phyloP scores from a whole-genome alignment of 129 eudicot genomes.

The Heracleum sosnowskyi region DNA sequence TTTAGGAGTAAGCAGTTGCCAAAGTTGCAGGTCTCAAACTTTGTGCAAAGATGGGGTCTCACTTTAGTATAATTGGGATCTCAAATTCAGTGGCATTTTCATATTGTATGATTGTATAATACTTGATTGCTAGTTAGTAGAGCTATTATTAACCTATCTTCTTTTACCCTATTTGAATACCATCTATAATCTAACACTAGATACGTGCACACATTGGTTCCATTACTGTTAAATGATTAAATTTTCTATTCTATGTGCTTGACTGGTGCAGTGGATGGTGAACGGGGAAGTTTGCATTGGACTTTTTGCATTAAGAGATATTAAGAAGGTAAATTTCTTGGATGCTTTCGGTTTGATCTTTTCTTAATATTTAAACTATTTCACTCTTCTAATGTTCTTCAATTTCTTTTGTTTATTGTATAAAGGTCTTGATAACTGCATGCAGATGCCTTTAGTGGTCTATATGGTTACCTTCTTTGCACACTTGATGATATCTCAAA shows the following conservation, averaged over 20 bases:
- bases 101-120: neutral
- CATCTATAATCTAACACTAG: neutral
- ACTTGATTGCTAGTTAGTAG: neutral
- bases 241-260: constrained; percentile 17
- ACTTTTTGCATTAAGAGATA: constrained; percentile 72
- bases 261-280: constrained; percentile 83
- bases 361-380: neutral
- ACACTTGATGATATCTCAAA: neutral
- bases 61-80: neutral
- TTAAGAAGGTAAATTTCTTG: constrained; percentile 55
- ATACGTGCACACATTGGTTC: neutral
- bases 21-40: neutral
- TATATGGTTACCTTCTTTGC: neutral
- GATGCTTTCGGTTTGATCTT: neutral
- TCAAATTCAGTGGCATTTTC: neutral
- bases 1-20: neutral
- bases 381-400: neutral
- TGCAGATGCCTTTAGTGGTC: neutral
- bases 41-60: neutral
- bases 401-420: neutral
- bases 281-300: constrained; percentile 97
- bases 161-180: neutral
- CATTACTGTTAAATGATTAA: neutral
- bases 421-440: neutral
- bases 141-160: neutral